These are phyloP conservation scores for Aspergillus oerlinghausenensis DNA, from an alignment of 2,329 filamentous ascomycete species.

Conservation along the genomic window DNA sequence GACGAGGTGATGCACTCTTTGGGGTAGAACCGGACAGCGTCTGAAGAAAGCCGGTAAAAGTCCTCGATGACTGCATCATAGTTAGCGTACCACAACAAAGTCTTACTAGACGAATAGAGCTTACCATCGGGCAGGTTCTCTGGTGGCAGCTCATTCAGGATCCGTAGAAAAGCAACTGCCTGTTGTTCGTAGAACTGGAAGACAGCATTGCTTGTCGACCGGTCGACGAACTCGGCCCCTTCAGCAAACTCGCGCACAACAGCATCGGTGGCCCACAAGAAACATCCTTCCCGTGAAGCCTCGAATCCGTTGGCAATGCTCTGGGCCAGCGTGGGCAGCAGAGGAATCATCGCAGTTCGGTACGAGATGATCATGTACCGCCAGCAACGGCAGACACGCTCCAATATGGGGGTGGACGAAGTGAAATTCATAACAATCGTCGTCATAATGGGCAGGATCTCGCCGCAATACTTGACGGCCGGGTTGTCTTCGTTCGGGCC, in stretches of 20 bases:
- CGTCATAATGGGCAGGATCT: constrained; percentile 82
- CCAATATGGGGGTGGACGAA: constrained; percentile 79
- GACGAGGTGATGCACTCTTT: constrained; percentile 74
- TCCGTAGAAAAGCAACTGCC: constrained; percentile 80
- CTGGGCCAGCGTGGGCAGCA: constrained; percentile 80
- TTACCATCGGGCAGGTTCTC: constrained; percentile 68
- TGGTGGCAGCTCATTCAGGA: constrained; percentile 77
- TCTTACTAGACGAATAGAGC: constrained; percentile 14
- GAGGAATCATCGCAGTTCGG: constrained; percentile 77
- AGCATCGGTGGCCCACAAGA: constrained; percentile 96
- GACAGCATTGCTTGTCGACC: constrained; percentile 77
- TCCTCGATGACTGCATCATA: constrained; percentile 71
- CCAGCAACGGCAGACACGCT: constrained; percentile 93
- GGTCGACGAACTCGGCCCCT: constrained; percentile 77
- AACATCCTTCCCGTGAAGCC: constrained; percentile 84
- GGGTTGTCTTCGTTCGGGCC: constrained; percentile 72
- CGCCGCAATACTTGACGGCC: constrained; percentile 91
- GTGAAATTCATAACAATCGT: constrained; percentile 86
- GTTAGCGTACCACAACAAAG: constrained; percentile 7
- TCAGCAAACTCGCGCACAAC: constrained; percentile 95
- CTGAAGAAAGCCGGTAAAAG: constrained; percentile 88
- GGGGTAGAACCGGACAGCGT: constrained; percentile 90
- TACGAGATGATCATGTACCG: constrained; percentile 96
- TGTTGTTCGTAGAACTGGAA: constrained; percentile 95
- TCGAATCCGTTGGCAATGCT: constrained; percentile 83